phyloP scores from a whole-genome alignment of 148 eudicot species.

The Rhododendron molle region DNA sequence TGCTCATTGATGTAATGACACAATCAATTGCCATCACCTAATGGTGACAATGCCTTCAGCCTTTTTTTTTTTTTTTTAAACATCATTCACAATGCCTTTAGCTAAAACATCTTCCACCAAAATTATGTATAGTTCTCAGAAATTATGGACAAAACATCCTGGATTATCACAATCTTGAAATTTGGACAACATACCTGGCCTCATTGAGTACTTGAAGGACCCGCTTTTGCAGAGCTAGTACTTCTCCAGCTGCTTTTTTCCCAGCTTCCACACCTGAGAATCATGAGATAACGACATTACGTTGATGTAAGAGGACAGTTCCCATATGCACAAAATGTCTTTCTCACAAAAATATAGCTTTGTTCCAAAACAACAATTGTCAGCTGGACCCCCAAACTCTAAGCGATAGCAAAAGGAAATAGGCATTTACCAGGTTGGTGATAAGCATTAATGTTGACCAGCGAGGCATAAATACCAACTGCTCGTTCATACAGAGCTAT shows the following conservation, averaged over 20 bases:
- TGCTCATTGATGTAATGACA: neutral
- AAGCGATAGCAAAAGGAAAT: conserved; percentile 5
- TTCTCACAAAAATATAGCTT: neutral
- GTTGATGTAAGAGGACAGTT: neutral
- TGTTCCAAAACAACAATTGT: neutral
- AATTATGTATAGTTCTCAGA: neutral
- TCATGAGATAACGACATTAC: conserved; percentile 15
- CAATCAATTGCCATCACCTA: neutral
- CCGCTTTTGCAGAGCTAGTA: conserved; percentile 92
- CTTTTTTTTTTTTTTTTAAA: too few species aligned
- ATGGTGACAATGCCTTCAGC: neutral
- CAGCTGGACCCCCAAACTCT: neutral
- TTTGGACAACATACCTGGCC: conserved; percentile 54
- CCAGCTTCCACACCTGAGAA: conserved; percentile 95
- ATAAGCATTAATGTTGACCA: conserved; percentile 90
- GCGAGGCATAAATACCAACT: conserved; percentile 91
- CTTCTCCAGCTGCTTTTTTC: conserved; percentile 97
- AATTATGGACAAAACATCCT: neutral
- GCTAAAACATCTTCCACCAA: neutral
- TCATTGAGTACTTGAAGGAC: conserved; percentile 89
- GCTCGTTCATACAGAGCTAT: conserved; percentile 96
- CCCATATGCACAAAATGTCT: neutral
- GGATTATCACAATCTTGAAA: neutral
- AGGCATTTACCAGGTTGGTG: conserved; percentile 85
- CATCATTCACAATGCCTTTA: neutral